Evolutionary conservation across 1,284 basidiomycete species (phyloP).

Genomic region (Rhodotorula mucilaginosa): DNA sequence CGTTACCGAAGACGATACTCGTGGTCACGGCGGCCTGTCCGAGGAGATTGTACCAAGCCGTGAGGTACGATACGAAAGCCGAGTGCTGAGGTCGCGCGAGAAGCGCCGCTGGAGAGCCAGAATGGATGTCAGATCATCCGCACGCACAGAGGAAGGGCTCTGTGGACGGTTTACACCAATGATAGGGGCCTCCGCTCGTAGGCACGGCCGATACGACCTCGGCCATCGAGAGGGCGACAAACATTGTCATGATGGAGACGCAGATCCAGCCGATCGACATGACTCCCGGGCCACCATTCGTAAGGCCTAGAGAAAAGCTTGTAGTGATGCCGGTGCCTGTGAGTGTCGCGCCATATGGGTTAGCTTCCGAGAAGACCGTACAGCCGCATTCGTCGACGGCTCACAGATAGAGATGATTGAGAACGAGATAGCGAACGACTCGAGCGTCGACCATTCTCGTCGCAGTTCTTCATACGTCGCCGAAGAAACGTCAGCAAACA

Average conservation of each 20-base stretch:
- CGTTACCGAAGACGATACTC: conserved; percentile 57
- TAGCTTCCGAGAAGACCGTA: no score
- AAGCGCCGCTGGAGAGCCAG: conserved; percentile 15
- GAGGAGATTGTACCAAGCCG: conserved; percentile 61
- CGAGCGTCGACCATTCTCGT: conserved; percentile 25
- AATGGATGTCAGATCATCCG: neutral
- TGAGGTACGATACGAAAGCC: conserved; percentile 36
- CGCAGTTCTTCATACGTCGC: conserved; percentile 11
- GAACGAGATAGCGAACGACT: conserved; percentile 68
- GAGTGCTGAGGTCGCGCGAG: conserved; percentile 26
- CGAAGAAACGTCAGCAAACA: neutral
- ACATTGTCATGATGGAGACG: conserved; percentile 48
- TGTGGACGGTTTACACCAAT: neutral
- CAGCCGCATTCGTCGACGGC: neutral
- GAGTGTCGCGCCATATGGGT: no score
- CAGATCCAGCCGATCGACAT: conserved; percentile 59
- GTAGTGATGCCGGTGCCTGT: conserved; percentile 6
- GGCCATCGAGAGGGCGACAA: conserved; percentile 43
- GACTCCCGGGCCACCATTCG: conserved; percentile 63
- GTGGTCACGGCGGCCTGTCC: conserved; percentile 65
- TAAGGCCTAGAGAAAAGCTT: conserved; percentile 50
- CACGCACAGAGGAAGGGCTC: neutral
- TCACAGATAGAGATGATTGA: conserved; percentile 62
- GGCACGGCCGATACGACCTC: conserved; percentile 58
- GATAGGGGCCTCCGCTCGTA: conserved; percentile 60